Conservation (phyloP, 805 yeast genomes). For the Kuraishia ogatae region DNA sequence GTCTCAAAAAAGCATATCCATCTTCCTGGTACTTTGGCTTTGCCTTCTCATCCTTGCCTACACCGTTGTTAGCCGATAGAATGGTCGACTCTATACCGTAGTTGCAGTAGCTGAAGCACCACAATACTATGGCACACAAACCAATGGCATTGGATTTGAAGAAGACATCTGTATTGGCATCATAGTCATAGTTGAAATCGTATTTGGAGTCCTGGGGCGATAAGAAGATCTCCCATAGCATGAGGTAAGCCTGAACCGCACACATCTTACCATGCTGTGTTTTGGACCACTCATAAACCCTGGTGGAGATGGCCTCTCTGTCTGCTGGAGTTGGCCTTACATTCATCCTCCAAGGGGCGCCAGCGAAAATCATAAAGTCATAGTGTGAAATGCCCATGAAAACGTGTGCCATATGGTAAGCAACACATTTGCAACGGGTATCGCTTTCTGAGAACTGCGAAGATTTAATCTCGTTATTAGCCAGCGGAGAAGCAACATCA, state of each 20-base stretch:
- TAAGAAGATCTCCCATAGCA: conserved; percentile 54
- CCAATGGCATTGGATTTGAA: conserved; percentile 34
- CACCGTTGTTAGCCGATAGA: conserved; percentile 10
- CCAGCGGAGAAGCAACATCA: neutral
- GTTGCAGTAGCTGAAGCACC: conserved; percentile 41
- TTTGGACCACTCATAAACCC: conserved; percentile 45
- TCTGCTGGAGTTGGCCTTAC: conserved; percentile 47
- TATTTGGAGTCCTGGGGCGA: conserved; percentile 37
- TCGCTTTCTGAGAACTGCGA: conserved; percentile 26
- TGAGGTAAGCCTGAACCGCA: conserved; percentile 52
- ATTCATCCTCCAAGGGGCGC: conserved; percentile 76
- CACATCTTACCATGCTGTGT: conserved; percentile 40
- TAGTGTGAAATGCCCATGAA: conserved; percentile 65
- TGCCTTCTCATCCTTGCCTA: conserved; percentile 3
- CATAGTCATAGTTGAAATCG: conserved; percentile 35
- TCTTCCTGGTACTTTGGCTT: conserved; percentile 29
- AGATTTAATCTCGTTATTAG: conserved; percentile 16
- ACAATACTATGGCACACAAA: conserved; percentile 33
- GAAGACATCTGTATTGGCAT: conserved; percentile 43
- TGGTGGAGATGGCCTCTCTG: conserved; percentile 35
- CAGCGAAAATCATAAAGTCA: conserved; percentile 72
- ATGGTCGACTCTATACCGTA: conserved; percentile 36
- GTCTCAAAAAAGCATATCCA: conserved; percentile 40
- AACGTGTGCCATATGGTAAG: conserved; percentile 67
- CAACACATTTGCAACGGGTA: conserved; percentile 53